Evolutionary conservation across 139 green algal species (phyloP).

Genomic region (Chlamydomonas applanata): DNA sequence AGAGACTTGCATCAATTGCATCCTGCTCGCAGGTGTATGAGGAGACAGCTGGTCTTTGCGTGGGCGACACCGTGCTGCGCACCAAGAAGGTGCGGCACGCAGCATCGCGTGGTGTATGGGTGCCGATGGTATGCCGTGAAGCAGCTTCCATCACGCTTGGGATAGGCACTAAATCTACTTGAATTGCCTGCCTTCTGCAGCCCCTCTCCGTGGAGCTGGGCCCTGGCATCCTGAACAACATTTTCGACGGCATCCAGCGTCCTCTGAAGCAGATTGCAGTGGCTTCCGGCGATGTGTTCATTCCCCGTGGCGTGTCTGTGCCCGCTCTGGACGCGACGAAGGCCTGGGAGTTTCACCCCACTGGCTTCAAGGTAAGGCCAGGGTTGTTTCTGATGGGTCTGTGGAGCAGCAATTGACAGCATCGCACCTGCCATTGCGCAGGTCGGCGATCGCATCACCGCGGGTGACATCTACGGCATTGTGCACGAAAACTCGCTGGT

Average conservation of each 20-base stretch:
- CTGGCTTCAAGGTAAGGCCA: slow-evolving; percentile 73
- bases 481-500: slow-evolving; percentile 96
- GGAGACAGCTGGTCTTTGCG: slow-evolving; percentile 94
- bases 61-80: slow-evolving; percentile 85
- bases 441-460: slow-evolving; percentile 90
- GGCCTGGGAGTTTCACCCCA: slow-evolving; percentile 92
- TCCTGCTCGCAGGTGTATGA: slow-evolving; percentile 86
- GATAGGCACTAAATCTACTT: too few relatives aligned
- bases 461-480: slow-evolving; percentile 93
- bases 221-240: slow-evolving; percentile 94
- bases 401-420: neutral
- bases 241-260: slow-evolving; percentile 99
- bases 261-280: slow-evolving; percentile 91
- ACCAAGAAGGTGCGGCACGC: slow-evolving; percentile 79
- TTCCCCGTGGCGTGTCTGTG: slow-evolving; percentile 93
- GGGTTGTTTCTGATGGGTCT: neutral
- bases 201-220: slow-evolving; percentile 96
- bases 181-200: too few relatives aligned
- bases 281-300: slow-evolving; percentile 85
- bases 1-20: neutral
- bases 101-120: too few relatives aligned
- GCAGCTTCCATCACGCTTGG: too few relatives aligned
- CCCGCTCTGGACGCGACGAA: slow-evolving; percentile 81
- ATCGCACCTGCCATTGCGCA: slow-evolving; percentile 18
- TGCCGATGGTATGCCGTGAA: too few relatives aligned